These are phyloP conservation scores for Pilaira anomala DNA, from an alignment of 192 early-diverging fungal species.

Conservation along the genomic window DNA sequence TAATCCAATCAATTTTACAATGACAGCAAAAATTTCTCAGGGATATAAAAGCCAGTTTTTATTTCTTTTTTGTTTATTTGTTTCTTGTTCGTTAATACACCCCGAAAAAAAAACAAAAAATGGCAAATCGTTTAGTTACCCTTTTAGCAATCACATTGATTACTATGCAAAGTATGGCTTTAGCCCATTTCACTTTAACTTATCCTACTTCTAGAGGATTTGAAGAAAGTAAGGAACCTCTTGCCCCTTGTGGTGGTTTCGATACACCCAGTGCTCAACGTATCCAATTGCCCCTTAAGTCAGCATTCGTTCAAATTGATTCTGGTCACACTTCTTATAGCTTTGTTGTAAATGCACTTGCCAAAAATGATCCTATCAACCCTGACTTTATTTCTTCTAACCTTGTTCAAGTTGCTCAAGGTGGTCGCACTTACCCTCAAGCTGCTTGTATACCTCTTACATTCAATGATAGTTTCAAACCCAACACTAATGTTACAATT, in stretches of 20 bases:
- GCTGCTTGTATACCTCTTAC: constrained; percentile 41
- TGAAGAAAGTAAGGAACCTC: constrained; percentile 38
- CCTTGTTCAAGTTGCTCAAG: constrained; percentile 15
- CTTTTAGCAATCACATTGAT: too few species aligned
- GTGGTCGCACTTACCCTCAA: constrained; percentile 33
- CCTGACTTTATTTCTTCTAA: constrained; percentile 34
- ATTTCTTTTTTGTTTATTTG: too few species aligned
- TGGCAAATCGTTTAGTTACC: too few species aligned
- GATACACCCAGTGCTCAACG: constrained; percentile 25
- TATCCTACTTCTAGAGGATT: constrained; percentile 49
- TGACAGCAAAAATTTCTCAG: too few species aligned
- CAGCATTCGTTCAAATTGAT: constrained; percentile 43
- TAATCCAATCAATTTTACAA: too few species aligned
- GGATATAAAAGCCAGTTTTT: too few species aligned
- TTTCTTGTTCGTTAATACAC: too few species aligned
- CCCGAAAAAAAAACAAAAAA: too few species aligned
- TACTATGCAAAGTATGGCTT: too few species aligned
- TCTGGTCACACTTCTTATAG: constrained; percentile 39
- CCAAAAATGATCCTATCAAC: constrained; percentile 40
- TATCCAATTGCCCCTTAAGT: constrained; percentile 42
- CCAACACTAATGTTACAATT: constrained; percentile 49
- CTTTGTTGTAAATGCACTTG: constrained; percentile 40
- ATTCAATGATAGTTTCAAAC: constrained; percentile 32
- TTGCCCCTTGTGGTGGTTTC: constrained; percentile 52
- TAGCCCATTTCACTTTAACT: constrained; percentile 47